phyloP scores from a whole-genome alignment of 257 asterid species.

The Solanum sejunctum region DNA sequence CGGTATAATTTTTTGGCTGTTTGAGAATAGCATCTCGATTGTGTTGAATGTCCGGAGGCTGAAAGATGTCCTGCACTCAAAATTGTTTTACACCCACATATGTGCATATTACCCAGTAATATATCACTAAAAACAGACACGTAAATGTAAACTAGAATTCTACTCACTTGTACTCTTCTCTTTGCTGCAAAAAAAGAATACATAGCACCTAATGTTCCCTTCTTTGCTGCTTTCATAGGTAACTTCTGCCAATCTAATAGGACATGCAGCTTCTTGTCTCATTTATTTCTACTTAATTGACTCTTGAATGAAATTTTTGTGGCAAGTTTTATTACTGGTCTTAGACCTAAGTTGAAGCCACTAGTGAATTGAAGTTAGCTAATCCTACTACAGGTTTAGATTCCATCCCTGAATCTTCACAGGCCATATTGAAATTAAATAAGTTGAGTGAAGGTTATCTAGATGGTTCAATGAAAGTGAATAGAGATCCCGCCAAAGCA shows the following conservation, averaged over 20 bases:
- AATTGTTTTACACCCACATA: background rate
- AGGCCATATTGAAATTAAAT: background rate
- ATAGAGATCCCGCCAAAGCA: constrained; percentile 37
- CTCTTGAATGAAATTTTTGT: too few relatives aligned
- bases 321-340: too few relatives aligned
- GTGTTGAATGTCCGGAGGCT: too few relatives aligned
- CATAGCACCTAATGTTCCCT: background rate
- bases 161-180: background rate
- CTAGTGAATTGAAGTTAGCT: too few relatives aligned
- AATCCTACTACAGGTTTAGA: too few relatives aligned
- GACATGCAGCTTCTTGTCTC: background rate
- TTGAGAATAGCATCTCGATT: too few relatives aligned
- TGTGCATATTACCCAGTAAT: background rate
- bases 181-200: background rate
- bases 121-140: background rate
- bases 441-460: background rate
- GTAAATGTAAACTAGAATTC: background rate
- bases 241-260: background rate
- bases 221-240: background rate
- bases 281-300: background rate
- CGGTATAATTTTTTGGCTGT: too few relatives aligned
- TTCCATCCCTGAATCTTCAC: background rate
- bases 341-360: too few relatives aligned
- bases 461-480: constrained; percentile 27
- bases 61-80: too few relatives aligned